Conservation (phyloP, 108 stramenopile genomes). For the Skeletonema grethae region DNA sequence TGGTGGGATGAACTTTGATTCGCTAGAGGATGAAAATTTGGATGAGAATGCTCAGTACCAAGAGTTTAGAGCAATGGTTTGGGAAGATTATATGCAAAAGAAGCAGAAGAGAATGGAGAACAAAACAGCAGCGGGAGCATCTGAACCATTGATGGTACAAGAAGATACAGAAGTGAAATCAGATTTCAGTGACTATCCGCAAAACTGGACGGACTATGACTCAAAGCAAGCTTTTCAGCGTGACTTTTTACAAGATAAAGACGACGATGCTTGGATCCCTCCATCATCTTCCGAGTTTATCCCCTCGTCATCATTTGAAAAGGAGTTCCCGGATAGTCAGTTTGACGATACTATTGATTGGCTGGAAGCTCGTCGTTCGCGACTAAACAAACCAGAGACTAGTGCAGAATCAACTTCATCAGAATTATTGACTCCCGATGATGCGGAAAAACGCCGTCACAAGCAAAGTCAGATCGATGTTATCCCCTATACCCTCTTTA, state of each 20-base stretch:
- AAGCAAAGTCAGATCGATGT: slow-evolving; percentile 55
- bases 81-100: slow-evolving; percentile 31
- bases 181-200: slow-evolving; percentile 23
- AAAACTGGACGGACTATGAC: slow-evolving; percentile 50
- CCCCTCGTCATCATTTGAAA: slow-evolving; percentile 12
- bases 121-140: background rate
- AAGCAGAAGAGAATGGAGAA: slow-evolving; percentile 8
- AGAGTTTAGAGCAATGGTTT: slow-evolving; percentile 44
- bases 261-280: slow-evolving; percentile 29
- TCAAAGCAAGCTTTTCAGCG: slow-evolving; percentile 44
- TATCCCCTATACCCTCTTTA: slow-evolving; percentile 57
- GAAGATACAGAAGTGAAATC: slow-evolving; percentile 3
- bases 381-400: slow-evolving; percentile 6
- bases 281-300: slow-evolving; percentile 29
- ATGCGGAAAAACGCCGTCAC: slow-evolving; percentile 37
- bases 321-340: background rate
- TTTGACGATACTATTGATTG: slow-evolving; percentile 63
- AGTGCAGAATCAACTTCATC: slow-evolving; percentile 1
- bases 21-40: slow-evolving; percentile 30
- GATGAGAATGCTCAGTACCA: slow-evolving; percentile 16
- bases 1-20: slow-evolving; percentile 9
- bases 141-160: background rate
- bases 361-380: slow-evolving; percentile 67
- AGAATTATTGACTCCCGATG: slow-evolving; percentile 43
- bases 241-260: slow-evolving; percentile 44